These are phyloP conservation scores for Naganishia liquefaciens DNA, from an alignment of 1,284 basidiomycete species.

Conservation along the genomic window DNA sequence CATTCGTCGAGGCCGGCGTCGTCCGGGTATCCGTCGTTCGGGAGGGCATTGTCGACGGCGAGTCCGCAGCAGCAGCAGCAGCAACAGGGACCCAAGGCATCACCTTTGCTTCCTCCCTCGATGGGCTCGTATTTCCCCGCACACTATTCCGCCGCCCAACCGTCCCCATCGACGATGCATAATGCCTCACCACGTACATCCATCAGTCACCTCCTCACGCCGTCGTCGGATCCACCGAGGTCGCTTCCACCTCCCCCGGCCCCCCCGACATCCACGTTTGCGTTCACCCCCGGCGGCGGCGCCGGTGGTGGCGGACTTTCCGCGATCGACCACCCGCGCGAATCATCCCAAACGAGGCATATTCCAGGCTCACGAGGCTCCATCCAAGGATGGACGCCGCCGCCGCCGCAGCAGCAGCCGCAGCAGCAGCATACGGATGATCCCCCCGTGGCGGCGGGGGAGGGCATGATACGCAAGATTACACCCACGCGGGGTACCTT, in stretches of 20 bases:
- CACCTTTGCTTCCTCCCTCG: not conserved
- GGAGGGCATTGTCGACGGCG: not conserved
- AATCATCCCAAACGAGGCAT: slow-evolving; percentile 1
- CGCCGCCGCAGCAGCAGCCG: too few species aligned
- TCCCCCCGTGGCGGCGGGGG: not conserved
- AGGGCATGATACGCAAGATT: slow-evolving; percentile 6
- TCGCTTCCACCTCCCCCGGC: not conserved
- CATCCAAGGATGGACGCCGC: not conserved
- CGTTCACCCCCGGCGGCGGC: slow-evolving; percentile 7
- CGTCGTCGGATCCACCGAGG: not conserved
- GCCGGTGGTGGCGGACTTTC: too few species aligned
- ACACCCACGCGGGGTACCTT: slow-evolving; percentile 7
- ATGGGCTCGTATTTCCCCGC: slow-evolving; percentile 15
- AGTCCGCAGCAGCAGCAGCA: not conserved
- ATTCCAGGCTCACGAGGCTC: slow-evolving; percentile 4
- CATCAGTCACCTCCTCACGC: slow-evolving; percentile 13
- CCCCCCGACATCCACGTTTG: slow-evolving; percentile 9
- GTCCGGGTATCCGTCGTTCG: not conserved
- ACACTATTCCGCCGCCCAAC: not conserved
- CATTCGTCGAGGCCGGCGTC: not conserved
- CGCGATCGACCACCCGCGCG: not conserved
- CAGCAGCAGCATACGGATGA: slow-evolving; percentile 1
- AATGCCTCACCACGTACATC: slow-evolving; percentile 14
- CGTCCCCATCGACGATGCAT: not conserved
- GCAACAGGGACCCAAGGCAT: too few species aligned